These are phyloP conservation scores for Tanozyma kutaoensis DNA, from an alignment of 805 yeast species.

Conservation along the genomic window DNA sequence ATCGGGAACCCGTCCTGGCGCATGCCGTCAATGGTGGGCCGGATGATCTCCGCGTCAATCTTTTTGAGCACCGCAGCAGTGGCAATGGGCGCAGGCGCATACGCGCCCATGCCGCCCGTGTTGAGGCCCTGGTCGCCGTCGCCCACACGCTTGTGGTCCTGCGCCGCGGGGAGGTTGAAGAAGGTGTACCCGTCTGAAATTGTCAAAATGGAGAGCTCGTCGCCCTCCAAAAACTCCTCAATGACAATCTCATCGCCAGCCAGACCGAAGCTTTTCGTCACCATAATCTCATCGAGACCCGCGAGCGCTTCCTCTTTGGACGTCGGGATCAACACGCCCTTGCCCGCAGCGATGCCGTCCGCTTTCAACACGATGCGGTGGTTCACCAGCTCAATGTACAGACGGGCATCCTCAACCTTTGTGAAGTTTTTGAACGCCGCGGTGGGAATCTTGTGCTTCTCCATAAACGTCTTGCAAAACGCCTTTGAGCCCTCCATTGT, in stretches of 20 bases:
- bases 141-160: slow-evolving; percentile 93
- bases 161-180: slow-evolving; percentile 90
- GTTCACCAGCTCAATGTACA: slow-evolving; percentile 49
- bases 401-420: slow-evolving; percentile 59
- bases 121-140: slow-evolving; percentile 90
- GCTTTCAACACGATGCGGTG: slow-evolving; percentile 89
- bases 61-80: slow-evolving; percentile 57
- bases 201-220: slow-evolving; percentile 87
- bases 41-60: slow-evolving; percentile 64
- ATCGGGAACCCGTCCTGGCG: slow-evolving; percentile 90
- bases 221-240: slow-evolving; percentile 94
- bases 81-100: slow-evolving; percentile 95
- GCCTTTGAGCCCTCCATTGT: slow-evolving; percentile 95
- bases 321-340: slow-evolving; percentile 91
- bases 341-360: slow-evolving; percentile 97
- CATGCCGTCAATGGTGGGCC: slow-evolving; percentile 93
- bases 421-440: slow-evolving; percentile 82
- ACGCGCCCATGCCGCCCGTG: slow-evolving; percentile 99
- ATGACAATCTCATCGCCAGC: slow-evolving; percentile 92
- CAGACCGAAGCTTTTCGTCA: slow-evolving; percentile 72
- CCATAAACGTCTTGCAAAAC: slow-evolving; percentile 89
- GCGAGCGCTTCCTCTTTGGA: slow-evolving; percentile 71
- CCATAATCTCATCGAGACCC: slow-evolving; percentile 83
- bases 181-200: slow-evolving; percentile 88
- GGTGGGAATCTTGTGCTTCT: slow-evolving; percentile 83